Evolutionary conservation across 2,329 filamentous ascomycete genomes (phyloP), one percentile per base, ranked within the genome.

Genomic region (Aspergillus floridensis): DNA sequence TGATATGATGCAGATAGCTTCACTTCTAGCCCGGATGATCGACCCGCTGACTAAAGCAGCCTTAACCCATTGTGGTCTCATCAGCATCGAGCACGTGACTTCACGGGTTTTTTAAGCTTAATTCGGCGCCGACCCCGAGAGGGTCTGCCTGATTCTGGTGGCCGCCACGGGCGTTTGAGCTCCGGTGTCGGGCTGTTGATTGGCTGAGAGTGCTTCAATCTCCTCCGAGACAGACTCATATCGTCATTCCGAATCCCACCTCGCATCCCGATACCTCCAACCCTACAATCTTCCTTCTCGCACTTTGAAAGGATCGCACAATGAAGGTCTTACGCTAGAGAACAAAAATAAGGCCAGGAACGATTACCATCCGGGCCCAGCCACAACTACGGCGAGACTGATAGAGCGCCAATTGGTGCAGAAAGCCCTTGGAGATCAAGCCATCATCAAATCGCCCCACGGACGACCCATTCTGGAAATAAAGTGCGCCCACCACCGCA

Each of bases 201-300:
- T 63, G 56, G 59, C 48, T 38, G 41, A n/a, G 11, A 29, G 57
- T 48, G 51, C 50, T 32, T 16, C 53, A 59, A 41, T 59, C 56
- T 26, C 61, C 24, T 26, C 59, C 47, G 47, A 59, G 58, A 52
- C 12, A 53, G 16, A 51, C n/a, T 51, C 26, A 26, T 41, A 53
- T 60, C 46, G 48, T 47, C 52, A 49, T 51, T 31, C 32, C 24
- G 12, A 21, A 46, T 51, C 32, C 32, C 24, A 8, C 24, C 29
- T 49, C 57, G 49, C 57, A 44, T 55, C 32, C 51, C 41, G 47
- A 31, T 46, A 26, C 22, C 47, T 46, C 24, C 38, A 26, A 54
- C 11, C 16, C 38, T 44, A n/a, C 38, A 19, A 19, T 44, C 38
- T 35, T 5, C 14, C 32, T 35, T 14, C 2, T 44, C 38, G 8